Evolutionary conservation across 2,329 filamentous ascomycete genomes (phyloP).

Genomic region (Microcera coccophila): DNA sequence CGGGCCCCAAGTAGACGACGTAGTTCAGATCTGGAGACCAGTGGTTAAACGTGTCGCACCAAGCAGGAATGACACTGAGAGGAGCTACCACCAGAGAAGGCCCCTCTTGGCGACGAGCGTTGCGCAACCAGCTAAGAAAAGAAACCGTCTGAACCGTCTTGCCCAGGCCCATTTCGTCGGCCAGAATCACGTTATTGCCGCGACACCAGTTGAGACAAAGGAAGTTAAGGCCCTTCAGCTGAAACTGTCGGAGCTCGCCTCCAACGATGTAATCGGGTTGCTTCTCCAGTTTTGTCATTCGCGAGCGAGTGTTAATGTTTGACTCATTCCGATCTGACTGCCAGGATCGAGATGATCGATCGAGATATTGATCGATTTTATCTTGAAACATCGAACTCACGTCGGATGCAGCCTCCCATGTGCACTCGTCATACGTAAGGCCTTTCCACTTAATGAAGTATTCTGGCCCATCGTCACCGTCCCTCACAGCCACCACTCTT

Average conservation of each 20-base stretch:
- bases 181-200: constrained; percentile 91
- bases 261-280: constrained; percentile 83
- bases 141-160: constrained; percentile 98
- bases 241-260: constrained; percentile 86
- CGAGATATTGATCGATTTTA: constrained; percentile 87
- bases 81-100: constrained; percentile 97
- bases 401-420: constrained; percentile 79
- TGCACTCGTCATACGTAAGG: constrained; percentile 87
- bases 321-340: constrained; percentile 74
- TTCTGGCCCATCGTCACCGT: constrained; percentile 75
- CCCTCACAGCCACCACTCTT: constrained; percentile 79
- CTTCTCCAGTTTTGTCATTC: constrained; percentile 68
- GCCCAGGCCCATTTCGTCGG: constrained; percentile 97
- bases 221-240: constrained; percentile 91
- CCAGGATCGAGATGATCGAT: constrained; percentile 77
- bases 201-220: constrained; percentile 93
- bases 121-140: constrained; percentile 94
- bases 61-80: constrained; percentile 93
- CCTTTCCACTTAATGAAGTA: constrained; percentile 98
- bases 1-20: constrained; percentile 90
- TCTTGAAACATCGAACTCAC: constrained; percentile 76
- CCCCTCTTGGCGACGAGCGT: constrained; percentile 83
- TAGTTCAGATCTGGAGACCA: constrained; percentile 98
- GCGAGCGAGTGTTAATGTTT: constrained; percentile 68
- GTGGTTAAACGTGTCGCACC: constrained; percentile 95